phyloP scores from a whole-genome alignment of 2,329 filamentous ascomycete genomes.

The Scopulariopsis brevicaulis region DNA sequence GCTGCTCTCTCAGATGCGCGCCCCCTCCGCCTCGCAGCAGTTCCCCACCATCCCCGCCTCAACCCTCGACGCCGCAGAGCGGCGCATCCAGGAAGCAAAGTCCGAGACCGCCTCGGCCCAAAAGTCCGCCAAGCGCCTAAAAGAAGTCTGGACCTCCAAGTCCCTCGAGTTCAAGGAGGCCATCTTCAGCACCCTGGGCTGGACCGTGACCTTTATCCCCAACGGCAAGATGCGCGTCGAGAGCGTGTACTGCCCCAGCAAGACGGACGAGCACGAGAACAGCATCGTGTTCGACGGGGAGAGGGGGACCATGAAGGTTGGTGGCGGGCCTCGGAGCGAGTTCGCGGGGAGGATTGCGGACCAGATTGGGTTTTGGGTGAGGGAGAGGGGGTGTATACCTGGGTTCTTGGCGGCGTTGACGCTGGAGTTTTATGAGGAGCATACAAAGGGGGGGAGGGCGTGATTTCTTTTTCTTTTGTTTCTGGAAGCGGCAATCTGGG shows the following conservation, averaged over 20 bases:
- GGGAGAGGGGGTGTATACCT: constrained; percentile 85
- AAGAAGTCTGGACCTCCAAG: constrained; percentile 87
- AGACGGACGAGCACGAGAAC: constrained; percentile 58
- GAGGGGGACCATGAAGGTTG: constrained; percentile 95
- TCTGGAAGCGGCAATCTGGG: background rate
- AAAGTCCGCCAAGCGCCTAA: constrained; percentile 75
- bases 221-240: constrained; percentile 93
- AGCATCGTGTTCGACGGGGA: constrained; percentile 83
- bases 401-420: constrained; percentile 87
- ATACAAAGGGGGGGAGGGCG: constrained; percentile 16
- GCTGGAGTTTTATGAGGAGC: constrained; percentile 81
- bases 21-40: constrained; percentile 23
- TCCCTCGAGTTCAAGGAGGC: constrained; percentile 92
- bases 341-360: constrained; percentile 80
- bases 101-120: constrained; percentile 60
- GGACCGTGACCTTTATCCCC: constrained; percentile 93
- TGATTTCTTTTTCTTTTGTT: background rate
- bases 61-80: constrained; percentile 62
- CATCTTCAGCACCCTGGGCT: constrained; percentile 83
- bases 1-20: constrained; percentile 60
- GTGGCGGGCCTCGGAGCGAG: constrained; percentile 72
- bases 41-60: constrained; percentile 63
- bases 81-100: constrained; percentile 63
- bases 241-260: constrained; percentile 66
- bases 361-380: constrained; percentile 90